These are phyloP conservation scores for Casaregolazyma lundiana DNA, from an alignment of 1,139 yeast genomes.

Conservation along the genomic window DNA sequence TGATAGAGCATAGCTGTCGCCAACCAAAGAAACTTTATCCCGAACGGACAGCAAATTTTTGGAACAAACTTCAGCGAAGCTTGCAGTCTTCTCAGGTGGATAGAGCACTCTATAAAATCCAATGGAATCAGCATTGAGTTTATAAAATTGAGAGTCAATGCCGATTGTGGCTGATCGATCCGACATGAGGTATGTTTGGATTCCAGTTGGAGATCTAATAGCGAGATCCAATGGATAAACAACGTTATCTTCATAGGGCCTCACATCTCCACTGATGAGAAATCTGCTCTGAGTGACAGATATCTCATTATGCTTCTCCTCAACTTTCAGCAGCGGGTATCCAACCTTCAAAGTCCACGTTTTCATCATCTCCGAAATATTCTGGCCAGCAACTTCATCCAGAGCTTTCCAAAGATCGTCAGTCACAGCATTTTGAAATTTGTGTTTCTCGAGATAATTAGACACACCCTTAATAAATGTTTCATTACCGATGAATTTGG, in stretches of 20 bases:
- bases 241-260: conserved; percentile 45
- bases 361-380: conserved; percentile 50
- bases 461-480: conserved; percentile 67
- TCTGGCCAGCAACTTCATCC: conserved; percentile 51
- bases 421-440: conserved; percentile 58
- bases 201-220: conserved; percentile 60
- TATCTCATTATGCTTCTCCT: conserved; percentile 32
- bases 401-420: conserved; percentile 57
- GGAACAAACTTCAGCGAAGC: conserved; percentile 66
- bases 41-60: conserved; percentile 67
- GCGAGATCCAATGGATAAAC: conserved; percentile 78
- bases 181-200: conserved; percentile 54
- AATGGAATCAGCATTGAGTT: conserved; percentile 75
- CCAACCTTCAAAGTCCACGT: conserved; percentile 65
- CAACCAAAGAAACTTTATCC: conserved; percentile 81
- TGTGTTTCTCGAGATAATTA: conserved; percentile 52
- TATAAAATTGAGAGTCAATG: conserved; percentile 45
- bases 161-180: conserved; percentile 3
- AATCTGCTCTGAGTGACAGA: conserved; percentile 51
- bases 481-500: conserved; percentile 63
- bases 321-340: conserved; percentile 54
- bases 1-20: conserved; percentile 73
- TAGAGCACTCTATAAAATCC: conserved; percentile 83
- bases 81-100: conserved; percentile 66
- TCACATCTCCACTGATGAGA: conserved; percentile 52